Evolutionary conservation across 192 early-diverging fungal genomes (phyloP).

Genomic region (Allomyces macrogynus): DNA sequence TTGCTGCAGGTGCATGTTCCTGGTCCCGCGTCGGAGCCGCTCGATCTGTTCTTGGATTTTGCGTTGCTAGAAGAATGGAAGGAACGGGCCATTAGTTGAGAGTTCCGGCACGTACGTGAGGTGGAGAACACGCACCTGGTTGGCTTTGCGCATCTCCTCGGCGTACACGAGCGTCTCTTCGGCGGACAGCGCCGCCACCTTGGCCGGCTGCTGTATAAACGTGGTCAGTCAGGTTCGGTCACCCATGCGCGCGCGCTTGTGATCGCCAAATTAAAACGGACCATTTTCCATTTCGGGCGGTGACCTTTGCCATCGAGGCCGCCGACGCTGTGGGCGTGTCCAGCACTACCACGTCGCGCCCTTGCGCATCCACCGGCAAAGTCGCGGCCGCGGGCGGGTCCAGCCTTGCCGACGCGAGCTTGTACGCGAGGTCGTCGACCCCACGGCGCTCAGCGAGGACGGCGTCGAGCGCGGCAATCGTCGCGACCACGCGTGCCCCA

Average conservation of each 20-base stretch:
- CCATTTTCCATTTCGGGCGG: not conserved
- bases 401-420: not conserved
- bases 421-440: not conserved
- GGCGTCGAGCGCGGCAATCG: not conserved
- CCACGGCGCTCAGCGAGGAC: not conserved
- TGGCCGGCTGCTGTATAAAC: too few species aligned
- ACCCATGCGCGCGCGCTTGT: too few species aligned
- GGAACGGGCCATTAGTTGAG: too few species aligned
- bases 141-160: too few species aligned
- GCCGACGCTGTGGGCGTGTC: not conserved
- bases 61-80: too few species aligned
- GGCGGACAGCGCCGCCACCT: too few species aligned
- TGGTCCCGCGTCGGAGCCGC: not conserved
- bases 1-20: not conserved
- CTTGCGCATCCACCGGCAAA: too few species aligned
- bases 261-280: too few species aligned
- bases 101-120: too few species aligned
- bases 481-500: not conserved
- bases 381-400: not conserved
- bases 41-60: not conserved
- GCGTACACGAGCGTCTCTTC: too few species aligned
- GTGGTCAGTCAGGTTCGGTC: too few species aligned
- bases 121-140: too few species aligned
- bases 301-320: not conserved
- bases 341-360: not conserved